Base-by-base conservation (phyloP, 208 protist species). In the Crithidia bombi region DNA sequence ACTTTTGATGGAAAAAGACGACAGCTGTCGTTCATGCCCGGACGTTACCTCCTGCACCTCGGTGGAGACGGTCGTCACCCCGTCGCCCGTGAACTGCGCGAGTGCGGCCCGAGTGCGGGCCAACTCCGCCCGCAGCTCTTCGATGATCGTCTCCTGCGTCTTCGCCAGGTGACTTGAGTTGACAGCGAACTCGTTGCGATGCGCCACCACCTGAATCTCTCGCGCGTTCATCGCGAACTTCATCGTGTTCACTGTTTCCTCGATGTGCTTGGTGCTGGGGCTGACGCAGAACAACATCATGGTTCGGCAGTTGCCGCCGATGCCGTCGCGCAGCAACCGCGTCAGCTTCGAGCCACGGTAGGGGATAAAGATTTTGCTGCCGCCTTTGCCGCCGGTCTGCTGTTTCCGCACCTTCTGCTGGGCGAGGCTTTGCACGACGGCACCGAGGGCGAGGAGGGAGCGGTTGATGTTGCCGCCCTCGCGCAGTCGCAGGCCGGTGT, bases 391-490 rank as follows among this genome's bases (percentile, higher is more conserved):
- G 21, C 39, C 57, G 9, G 71, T 77, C 39, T 77, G 71, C 0
- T 47, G 71, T 21, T 35, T 32, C 21, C 56, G 21, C 21, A 62
- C 62, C 38, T 79, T 83, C 56, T 75, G 75, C 41, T 86, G 69
- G 2, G 58, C 85, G 12, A 98, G 77, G 17, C 86, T 86, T 66
- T 97, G 96, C 39, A 98, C 97, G 11, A 97, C 96, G 23, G 89
- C 91, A 56, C 93, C 92, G 35, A 98, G 87, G 0, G 95, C 95
- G 11, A 98, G 82, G 49, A 98, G 79, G 6, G 96, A 98, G 30
- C 87, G 77, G 64, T 98, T 98, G 69, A 98, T 98, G 70, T 94
- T 98, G 58, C 92, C 94, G 46, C 96, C 96, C 71, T 98, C 96
- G 7, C 82, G 78, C 35, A 98, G 75, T 3, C 94, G 82, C 28